Evolutionary conservation across 2,329 filamentous ascomycete genomes (phyloP), one percentile per base, ranked within the genome.

Genomic region (Colletotrichum destructivum): DNA sequence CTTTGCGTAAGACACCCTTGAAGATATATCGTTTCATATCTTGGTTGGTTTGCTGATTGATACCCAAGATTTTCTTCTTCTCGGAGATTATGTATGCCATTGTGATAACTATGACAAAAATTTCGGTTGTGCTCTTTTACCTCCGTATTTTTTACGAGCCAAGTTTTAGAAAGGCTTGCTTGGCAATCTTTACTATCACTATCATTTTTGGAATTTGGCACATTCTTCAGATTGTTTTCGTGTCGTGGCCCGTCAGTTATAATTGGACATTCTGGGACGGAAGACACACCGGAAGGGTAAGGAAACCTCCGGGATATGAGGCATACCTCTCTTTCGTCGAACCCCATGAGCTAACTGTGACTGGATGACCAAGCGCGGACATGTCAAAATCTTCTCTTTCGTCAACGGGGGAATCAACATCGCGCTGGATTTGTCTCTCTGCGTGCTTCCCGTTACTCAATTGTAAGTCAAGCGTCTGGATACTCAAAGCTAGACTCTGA

Each of bases 261-360:
- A 59, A 26, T 15, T 59, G 55, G 55, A 59, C 38, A 4, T 59
- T 26, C 21, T 59, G 55, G 55, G 55, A 59, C 12, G 38, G 55
- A 8, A 16, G 5, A 4, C 55, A 59, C 26, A 26, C 2, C 7
- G 55, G 55, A 9, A 44, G 1, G 26, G 55, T 59, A 59, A 59
- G 55, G 18, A 18, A 9, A 16, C 5, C 7, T 12, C 3, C 13
- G 16, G 16, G 11, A 3, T 44, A 2, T 15, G 12, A 26, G 9
- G 12, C 21, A 23, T 7, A 21, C n/a, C 12, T 59, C n/a, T 44
- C 21, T 4, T 26, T 18, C 6, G 12, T 35, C 2, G 6, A 11
- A 16, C 18, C 3, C 8, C 2, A 35, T n/a, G 18, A 18, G 40
- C 55, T 59, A 1, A 59, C 2, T 26, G 4, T 12, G 7, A 21